Base-by-base conservation (phyloP, 441 rosid genomes). In the Francoa sonchifolia region DNA sequence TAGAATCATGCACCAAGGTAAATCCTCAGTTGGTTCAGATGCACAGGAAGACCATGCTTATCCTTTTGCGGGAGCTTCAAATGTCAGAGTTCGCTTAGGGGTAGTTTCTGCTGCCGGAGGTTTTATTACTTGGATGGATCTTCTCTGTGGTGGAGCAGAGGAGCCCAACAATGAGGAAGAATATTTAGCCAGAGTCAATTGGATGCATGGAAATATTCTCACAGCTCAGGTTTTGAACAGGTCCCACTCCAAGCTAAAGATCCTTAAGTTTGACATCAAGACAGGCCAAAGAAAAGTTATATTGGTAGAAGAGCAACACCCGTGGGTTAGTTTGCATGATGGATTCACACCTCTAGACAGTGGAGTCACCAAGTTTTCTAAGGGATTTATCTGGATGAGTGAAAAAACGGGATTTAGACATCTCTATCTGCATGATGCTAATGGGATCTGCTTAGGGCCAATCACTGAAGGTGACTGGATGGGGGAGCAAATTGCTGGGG, bases 1-100 rank as follows among this genome's bases (percentile, higher is more conserved):
- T 57, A 76, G 98, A 77, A 89, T 89, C 50, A 77, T 89, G 98
- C 98, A 89, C 65, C 98, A 79, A 53, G 94, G 98, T 3, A 82
- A 79, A 63, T 65, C 69, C 60, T 69, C 75, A 19, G 94, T 85
- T 39, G 89, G 94, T 63, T 41, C 59, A 28, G 87, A 89, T 19
- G 81, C 89, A 28, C 79, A 79, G 59, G 94, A 89, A 72, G 98
- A 89, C 50, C 96, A 89, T 58, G 82, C 94, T 41, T 85, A 85
- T 60, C 98, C 98, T 42, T 89, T 89, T 41, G 75, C 85, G 14
- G 98, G 98, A 57, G 79, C 92, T 68, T 69, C 71, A 29, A 89
- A 89, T 62, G 93, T 70, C 54, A 76, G 70, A 47, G 85, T 82
- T 48, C 74, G 76, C 41, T 85, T 89, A 7, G 98, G 94, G 44